Base-by-base conservation (phyloP, 2,329 filamentous ascomycete species). In the Plectosphaerella sp. region DNA sequence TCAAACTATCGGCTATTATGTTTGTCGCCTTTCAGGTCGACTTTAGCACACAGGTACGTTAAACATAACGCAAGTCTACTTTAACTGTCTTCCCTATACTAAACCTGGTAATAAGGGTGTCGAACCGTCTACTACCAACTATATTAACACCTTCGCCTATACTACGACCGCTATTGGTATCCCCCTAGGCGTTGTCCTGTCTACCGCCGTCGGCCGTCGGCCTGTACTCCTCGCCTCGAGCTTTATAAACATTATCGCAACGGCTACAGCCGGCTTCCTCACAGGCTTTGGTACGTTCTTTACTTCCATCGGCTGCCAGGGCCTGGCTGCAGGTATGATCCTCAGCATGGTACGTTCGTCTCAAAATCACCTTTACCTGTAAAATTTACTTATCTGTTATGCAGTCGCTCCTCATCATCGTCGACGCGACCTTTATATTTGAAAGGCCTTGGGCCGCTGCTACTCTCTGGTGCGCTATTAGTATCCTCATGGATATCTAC, bases 351-450 rank as follows among this genome's bases (percentile, higher is more conserved):
- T 67, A 61, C 33, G 61, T 57, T 9, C 3, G n/a, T n/a, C n/a
- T 18, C 22, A 7, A 2, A 7, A 11, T 16, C 47, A 60, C 3
- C 39, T 24, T 2, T 20, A 39, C n/a, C 35, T 5, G 4, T 10
- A 5, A 5, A 9, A 5, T 28, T 46, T 24, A 8, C n/a, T 16
- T 9, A 14, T 4, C 25, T 55, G 5, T 4, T 2, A 7, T 7
- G 5, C 18, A 72, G 69, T 58, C 61, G 9, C 57, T 71, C 3
- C 57, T 72, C 1, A 64, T 67, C 49, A 51, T 72, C 10, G 66
- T 72, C 28, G 69, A 72, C 49, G 52, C 72, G 42, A 69, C 69
- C 0, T 72, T 68, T 55, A 69, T 72, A 43, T 62, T 68, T 46
- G 63, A 71, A 52, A 62, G 70, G 5, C 65, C 70, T 0, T 57